These are phyloP conservation scores for Dictyophora rubrovolvata DNA, from an alignment of 768 basidiomycete species.

Conservation along the genomic window DNA sequence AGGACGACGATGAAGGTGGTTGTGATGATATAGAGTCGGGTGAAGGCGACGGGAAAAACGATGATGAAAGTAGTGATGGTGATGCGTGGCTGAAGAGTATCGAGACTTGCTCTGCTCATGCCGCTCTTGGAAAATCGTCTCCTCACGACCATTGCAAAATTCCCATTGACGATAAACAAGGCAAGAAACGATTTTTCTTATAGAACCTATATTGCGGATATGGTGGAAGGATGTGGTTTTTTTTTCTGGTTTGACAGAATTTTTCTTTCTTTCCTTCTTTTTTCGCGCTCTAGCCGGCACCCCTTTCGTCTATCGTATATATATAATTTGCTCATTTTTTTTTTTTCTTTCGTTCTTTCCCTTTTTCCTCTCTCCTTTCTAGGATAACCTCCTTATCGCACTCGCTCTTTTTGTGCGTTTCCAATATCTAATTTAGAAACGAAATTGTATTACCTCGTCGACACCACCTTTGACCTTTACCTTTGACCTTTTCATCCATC, in stretches of 20 bases:
- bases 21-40: slow-evolving; percentile 49
- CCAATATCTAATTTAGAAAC: slow-evolving; percentile 7
- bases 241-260: background rate
- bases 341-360: slow-evolving; percentile 24
- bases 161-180: slow-evolving; percentile 58
- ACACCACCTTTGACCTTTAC: background rate
- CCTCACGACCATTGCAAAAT: slow-evolving; percentile 69
- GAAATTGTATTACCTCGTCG: background rate
- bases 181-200: slow-evolving; percentile 63
- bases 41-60: too few species aligned
- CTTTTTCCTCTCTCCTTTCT: slow-evolving; percentile 14
- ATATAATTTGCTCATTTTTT: slow-evolving; percentile 14
- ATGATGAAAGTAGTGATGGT: slow-evolving; percentile 66
- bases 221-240: background rate
- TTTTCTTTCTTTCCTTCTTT: slow-evolving; percentile 4
- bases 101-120: slow-evolving; percentile 44
- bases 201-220: background rate
- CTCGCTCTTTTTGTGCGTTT: slow-evolving; percentile 13
- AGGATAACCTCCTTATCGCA: slow-evolving; percentile 1
- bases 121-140: slow-evolving; percentile 26
- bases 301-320: slow-evolving; percentile 16
- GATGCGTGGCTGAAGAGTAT: slow-evolving; percentile 84
- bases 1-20: slow-evolving; percentile 46
- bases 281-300: background rate
- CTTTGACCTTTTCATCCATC: background rate